Evolutionary conservation across 1,284 basidiomycete species (phyloP), one percentile per base, ranked within the genome.

Genomic region (Schizophyllum amplum): DNA sequence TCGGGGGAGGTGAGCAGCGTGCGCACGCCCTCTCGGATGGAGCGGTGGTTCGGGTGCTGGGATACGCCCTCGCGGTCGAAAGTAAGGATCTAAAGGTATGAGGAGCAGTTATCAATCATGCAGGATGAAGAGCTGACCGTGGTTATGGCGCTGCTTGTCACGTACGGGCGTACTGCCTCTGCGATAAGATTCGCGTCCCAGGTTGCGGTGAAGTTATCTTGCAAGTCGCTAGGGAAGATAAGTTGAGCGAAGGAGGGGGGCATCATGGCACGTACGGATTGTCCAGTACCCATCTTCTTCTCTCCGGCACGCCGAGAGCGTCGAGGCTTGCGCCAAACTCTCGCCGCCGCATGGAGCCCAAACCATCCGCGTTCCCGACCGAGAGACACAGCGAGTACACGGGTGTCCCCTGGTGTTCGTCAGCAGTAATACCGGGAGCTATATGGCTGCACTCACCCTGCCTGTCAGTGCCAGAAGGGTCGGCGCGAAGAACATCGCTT

Each of bases 401-500:
- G 24, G 77, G 66, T 1, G 55, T 54, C 5, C n/a, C 26, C 7
- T 59, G 55, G 23, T 26, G 9, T 26, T 55, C 46, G 46, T 33
- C 54, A 21, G 54, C 47, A n/a, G 53, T 52, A 33, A 49, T 54
- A 17, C 33, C 25, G 5, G 48, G 48, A 7, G 51, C 26, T 52
- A n/a, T n/a, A n/a, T n/a, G n/a, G n/a, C n/a, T 60, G 54, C 46
- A 56, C 51, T 23, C 56, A 42, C 55, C n/a, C 52, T 53, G 15
- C 47, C 51, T 15, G 58, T 63, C n/a, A 90, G 72, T 2, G 83
- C 76, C 24, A 84, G 73, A 11, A 96, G 67, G 0, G 88, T 88
- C 0, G 94, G 93, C 0, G 85, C 87, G 67, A 97, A 97, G 76
- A 97, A 97, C 78, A 95, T 83, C 66, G n/a, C 85, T 72, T 96